Evolutionary conservation across 345 rosid species (phyloP), one percentile per base, ranked within the genome.

Genomic region (Lepidium africanum): DNA sequence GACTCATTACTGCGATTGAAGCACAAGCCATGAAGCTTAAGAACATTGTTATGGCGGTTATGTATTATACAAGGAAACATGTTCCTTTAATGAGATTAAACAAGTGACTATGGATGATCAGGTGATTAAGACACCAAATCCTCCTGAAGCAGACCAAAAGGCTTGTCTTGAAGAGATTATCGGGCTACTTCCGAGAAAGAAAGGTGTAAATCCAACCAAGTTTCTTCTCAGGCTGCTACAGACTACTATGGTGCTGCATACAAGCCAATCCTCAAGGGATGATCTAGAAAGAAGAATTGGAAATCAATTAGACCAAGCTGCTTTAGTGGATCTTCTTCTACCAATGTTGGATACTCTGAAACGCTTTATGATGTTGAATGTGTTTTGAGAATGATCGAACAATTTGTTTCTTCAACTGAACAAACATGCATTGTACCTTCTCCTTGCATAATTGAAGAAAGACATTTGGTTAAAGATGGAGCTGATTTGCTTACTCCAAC

Each of bases 191-290:
- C 95, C 95, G 9, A 78, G 70, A 52, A 81, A 78, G 56, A 84
- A 84, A 78, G 85, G 86, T 15, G 87, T 80, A 5, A 76, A 79
- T 39, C 77, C 89, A 7, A 81, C 86, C 65, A 83, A 80, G 57
- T 86, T 88, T 71, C 85, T 88, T 52, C 88, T 88, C 15, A 75
- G 85, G 78, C 77, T 88, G 17, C 84, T 88, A 30, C 85, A 80
- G 32, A 80, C 85, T 7, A 84, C 89, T 15, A 82, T 81, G 79
- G 70, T 83, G 19, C 54, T 88, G 38, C 84, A 88, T 19, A 78
- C 81, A 30, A 81, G 85, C 62, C 83, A 82, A 53, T 51, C 85
- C 14, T 82, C 87, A 2, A 64, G 77, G 70, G 87, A 80, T 53
- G 76, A 78, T 72, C 77, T 88, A 3, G 95, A 88, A 82, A 88